Percentiles rank a stretch among this genome's conserved stretches.
These are phyloP conservation scores for Globisporangium spiculum DNA, from an alignment of 352 stramenopile species.

Conservation along the genomic window DNA sequence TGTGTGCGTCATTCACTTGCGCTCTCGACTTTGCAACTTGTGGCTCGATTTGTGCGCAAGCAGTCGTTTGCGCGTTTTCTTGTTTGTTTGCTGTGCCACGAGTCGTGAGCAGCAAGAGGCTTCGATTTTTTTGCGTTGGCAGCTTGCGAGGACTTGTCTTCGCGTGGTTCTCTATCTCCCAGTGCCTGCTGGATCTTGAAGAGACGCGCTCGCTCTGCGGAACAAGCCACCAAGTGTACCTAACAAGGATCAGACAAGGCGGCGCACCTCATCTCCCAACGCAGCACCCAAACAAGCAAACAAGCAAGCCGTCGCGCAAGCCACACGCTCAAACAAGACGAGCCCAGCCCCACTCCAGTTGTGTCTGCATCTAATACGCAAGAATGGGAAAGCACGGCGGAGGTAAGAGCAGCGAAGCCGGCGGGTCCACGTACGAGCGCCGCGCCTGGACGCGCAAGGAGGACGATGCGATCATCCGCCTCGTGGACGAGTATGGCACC, in stretches of 20 bases:
- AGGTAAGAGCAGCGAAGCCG: constrained; percentile 34
- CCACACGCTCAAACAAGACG: neutral
- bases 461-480: constrained; percentile 80
- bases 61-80: neutral
- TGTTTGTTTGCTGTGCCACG: constrained; percentile 2
- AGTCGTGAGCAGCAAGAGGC: constrained; percentile 4
- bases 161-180: neutral
- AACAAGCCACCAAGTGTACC: constrained; percentile 1
- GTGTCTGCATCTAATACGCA: neutral
- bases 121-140: constrained; percentile 11
- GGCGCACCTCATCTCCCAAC: neutral
- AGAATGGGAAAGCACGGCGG: constrained; percentile 57
- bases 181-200: constrained; percentile 8
- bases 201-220: neutral
- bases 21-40: neutral
- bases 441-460: constrained; percentile 84
- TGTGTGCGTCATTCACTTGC: neutral
- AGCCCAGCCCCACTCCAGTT: neutral
- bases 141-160: neutral
- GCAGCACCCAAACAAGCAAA: constrained; percentile 12
- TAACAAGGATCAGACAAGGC: neutral
- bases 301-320: constrained; percentile 8
- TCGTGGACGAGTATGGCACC: constrained; percentile 85
- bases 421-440: constrained; percentile 79
- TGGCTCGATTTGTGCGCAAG: neutral